Conservation (phyloP, 2,329 filamentous ascomycete species). For the Cordyceps cicadae region DNA sequence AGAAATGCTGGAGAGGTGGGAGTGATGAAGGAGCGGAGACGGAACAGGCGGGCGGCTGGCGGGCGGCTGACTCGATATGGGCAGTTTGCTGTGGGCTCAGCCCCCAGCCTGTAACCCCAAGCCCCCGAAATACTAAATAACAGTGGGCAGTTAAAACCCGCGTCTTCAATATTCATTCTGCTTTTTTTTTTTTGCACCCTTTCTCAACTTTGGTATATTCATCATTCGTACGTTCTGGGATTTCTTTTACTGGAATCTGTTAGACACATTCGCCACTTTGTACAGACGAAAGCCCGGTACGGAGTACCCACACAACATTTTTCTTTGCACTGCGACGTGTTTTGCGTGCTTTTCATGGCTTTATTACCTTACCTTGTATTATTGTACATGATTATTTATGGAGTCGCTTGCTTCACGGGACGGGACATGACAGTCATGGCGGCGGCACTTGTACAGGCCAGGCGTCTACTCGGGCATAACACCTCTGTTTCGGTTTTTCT, state of each 20-base stretch:
- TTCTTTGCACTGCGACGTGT: background rate
- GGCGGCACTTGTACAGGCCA: no score
- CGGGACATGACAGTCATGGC: no score
- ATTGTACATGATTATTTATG: background rate
- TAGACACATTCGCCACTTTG: background rate
- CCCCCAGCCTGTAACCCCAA: no score
- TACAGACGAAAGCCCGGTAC: background rate
- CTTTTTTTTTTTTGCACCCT: no score
- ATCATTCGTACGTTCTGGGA: no score
- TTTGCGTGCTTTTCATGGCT: background rate
- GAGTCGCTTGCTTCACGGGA: no score
- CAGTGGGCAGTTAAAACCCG: no score
- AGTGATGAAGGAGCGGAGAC: conserved; percentile 6
- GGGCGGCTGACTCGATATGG: conserved; percentile 6
- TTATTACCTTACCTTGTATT: background rate
- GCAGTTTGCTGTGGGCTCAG: background rate
- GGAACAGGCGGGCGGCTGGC: background rate
- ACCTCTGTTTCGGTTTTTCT: no score
- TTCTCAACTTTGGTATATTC: no score
- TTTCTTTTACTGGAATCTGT: background rate
- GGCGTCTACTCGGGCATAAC: no score
- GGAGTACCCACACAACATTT: background rate
- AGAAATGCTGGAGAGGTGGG: background rate
- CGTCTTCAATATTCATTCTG: no score
- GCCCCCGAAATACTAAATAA: no score